Conservation (phyloP, 2,329 filamentous ascomycete species). For the Aspergillus calidoustus region DNA sequence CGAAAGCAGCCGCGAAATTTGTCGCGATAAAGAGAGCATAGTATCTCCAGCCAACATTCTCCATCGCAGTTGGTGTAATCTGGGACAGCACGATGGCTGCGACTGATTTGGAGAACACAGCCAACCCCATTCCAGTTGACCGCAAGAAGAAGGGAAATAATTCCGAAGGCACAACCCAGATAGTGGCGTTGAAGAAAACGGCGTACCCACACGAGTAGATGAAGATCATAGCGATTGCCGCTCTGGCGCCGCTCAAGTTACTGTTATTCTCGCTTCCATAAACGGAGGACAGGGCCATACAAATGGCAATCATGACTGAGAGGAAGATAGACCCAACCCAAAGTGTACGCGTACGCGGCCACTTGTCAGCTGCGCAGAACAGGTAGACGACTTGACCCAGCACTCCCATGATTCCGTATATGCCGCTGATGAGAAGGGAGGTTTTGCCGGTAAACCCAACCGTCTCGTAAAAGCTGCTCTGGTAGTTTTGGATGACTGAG, state of each 20-base stretch:
- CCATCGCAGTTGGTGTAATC: slow-evolving; percentile 42
- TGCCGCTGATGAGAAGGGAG: slow-evolving; percentile 39
- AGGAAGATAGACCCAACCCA: slow-evolving; percentile 36
- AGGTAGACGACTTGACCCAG: slow-evolving; percentile 41
- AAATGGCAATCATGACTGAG: slow-evolving; percentile 31
- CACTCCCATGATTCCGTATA: slow-evolving; percentile 46
- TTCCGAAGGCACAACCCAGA: slow-evolving; percentile 42
- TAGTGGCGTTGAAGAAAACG: slow-evolving; percentile 44
- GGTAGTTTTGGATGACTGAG: slow-evolving; percentile 45
- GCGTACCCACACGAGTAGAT: slow-evolving; percentile 43
- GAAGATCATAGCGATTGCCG: slow-evolving; percentile 45
- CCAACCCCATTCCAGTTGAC: slow-evolving; percentile 37
- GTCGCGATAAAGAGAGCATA: slow-evolving; percentile 46
- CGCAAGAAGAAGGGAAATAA: slow-evolving; percentile 40
- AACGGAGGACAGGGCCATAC: slow-evolving; percentile 31
- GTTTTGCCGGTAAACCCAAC: slow-evolving; percentile 40
- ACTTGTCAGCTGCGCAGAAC: slow-evolving; percentile 38
- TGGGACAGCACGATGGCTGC: slow-evolving; percentile 36
- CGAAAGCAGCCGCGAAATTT: slow-evolving; percentile 33
- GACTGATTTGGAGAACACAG: slow-evolving; percentile 35
- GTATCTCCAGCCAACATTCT: slow-evolving; percentile 44
- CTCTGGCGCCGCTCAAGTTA: slow-evolving; percentile 33
- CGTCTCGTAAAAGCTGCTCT: slow-evolving; percentile 41
- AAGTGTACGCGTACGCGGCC: slow-evolving; percentile 39
- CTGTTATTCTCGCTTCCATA: slow-evolving; percentile 23